A percentile compares a stretch with the other conserved stretches of the same genome.
Conservation (phyloP, 345 rosid species). For the Citrus medica region DNA sequence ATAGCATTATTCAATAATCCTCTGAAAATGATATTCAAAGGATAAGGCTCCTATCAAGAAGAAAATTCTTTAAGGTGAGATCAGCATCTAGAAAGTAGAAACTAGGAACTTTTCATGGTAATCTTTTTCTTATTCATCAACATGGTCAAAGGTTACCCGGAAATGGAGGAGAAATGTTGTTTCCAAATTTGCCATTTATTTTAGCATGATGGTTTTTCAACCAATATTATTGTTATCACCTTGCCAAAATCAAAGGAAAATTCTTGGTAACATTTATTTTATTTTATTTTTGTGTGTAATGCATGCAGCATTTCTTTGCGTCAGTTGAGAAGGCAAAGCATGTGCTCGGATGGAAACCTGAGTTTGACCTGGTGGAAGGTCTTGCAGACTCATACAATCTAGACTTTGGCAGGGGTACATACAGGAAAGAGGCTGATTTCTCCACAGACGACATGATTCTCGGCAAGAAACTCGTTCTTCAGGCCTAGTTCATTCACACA, state of each 20-base stretch:
- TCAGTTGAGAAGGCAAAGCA: conserved; percentile 86
- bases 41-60: background rate
- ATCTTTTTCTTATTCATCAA: background rate
- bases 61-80: background rate
- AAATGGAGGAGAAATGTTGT: background rate
- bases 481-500: conserved; percentile 26
- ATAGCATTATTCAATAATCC: background rate
- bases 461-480: conserved; percentile 74
- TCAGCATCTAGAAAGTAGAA: background rate
- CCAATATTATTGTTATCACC: background rate
- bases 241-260: background rate
- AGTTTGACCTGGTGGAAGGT: conserved; percentile 81
- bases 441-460: conserved; percentile 85
- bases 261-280: background rate
- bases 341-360: conserved; percentile 78
- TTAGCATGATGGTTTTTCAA: background rate
- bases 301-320: conserved; percentile 91
- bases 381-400: conserved; percentile 91
- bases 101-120: background rate
- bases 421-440: conserved; percentile 88
- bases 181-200: background rate
- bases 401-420: conserved; percentile 88
- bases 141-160: background rate
- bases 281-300: background rate
- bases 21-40: background rate